Evolutionary conservation across 2,329 filamentous ascomycete genomes (phyloP).

Genomic region (Lizonia empirigonia): DNA sequence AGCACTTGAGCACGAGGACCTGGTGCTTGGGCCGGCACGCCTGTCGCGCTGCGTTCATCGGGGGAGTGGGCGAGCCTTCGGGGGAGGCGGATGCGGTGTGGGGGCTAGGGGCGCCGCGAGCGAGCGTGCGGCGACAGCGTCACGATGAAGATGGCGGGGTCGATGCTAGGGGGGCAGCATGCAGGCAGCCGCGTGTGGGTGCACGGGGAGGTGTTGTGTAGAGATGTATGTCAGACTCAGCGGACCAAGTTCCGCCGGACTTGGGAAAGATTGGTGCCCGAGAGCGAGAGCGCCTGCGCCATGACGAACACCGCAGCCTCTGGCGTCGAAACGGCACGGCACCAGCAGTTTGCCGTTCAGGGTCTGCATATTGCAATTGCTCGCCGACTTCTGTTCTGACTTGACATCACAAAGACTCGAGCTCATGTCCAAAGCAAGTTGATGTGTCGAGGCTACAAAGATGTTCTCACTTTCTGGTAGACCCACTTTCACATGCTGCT

Average conservation of each 20-base stretch:
- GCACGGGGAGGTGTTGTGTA: neutral
- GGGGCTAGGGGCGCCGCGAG: neutral
- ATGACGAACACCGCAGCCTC: constrained; percentile 12
- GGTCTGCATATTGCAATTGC: neutral
- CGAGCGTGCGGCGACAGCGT: neutral
- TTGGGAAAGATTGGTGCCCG: constrained; percentile 10
- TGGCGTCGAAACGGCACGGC: neutral
- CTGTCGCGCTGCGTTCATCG: constrained; percentile 64
- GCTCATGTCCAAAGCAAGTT: too few relatives aligned
- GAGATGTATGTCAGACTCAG: constrained; percentile 12
- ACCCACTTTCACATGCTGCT: constrained; percentile 15
- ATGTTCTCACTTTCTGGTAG: constrained; percentile 1
- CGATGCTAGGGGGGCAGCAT: neutral
- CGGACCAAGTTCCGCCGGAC: neutral
- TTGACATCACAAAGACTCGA: too few relatives aligned
- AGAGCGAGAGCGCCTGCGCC: too few relatives aligned
- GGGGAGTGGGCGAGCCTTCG: constrained; percentile 1
- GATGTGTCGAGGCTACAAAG: neutral
- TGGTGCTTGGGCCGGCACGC: constrained; percentile 90
- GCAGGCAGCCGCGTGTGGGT: constrained; percentile 4
- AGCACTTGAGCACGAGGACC: constrained; percentile 94
- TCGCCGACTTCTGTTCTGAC: neutral
- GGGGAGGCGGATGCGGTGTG: neutral
- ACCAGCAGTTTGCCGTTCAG: neutral
- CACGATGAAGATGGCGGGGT: neutral